These are phyloP conservation scores for Hypoxylon sp. DNA, from an alignment of 2,329 filamentous ascomycete genomes.

Conservation along the genomic window DNA sequence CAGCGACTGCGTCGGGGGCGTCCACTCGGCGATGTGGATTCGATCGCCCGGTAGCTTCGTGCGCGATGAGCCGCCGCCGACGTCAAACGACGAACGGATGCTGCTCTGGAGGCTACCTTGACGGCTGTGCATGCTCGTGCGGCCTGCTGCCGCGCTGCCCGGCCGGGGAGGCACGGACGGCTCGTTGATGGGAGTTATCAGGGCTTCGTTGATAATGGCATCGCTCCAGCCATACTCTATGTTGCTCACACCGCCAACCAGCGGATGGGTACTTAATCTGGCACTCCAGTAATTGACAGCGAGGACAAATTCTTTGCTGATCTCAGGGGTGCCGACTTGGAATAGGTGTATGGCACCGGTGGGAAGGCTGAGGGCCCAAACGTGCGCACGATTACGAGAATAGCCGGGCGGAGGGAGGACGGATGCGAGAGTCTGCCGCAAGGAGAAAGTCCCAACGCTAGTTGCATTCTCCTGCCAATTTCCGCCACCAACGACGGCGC, in stretches of 20 bases:
- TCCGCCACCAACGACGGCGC: slow-evolving; percentile 85
- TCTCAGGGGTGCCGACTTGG: slow-evolving; percentile 94
- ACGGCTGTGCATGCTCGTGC: slow-evolving; percentile 62
- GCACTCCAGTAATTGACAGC: slow-evolving; percentile 99
- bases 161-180: slow-evolving; percentile 59
- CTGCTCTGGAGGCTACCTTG: slow-evolving; percentile 55
- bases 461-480: slow-evolving; percentile 99
- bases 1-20: slow-evolving; percentile 89
- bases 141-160: slow-evolving; percentile 61
- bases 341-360: slow-evolving; percentile 97
- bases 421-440: slow-evolving; percentile 92
- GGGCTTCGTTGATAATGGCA: slow-evolving; percentile 74
- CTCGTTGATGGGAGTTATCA: slow-evolving; percentile 66
- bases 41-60: slow-evolving; percentile 85
- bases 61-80: slow-evolving; percentile 67
- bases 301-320: slow-evolving; percentile 91
- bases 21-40: slow-evolving; percentile 87
- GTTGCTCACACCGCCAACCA: slow-evolving; percentile 93
- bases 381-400: slow-evolving; percentile 87
- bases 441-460: slow-evolving; percentile 84
- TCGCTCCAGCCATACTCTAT: slow-evolving; percentile 98
- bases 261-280: slow-evolving; percentile 89
- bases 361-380: slow-evolving; percentile 93
- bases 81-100: slow-evolving; percentile 72
- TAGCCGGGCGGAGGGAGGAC: slow-evolving; percentile 91